Base-by-base conservation (phyloP, 2,329 filamentous ascomycete genomes). In the Trichophyton rubrum region DNA sequence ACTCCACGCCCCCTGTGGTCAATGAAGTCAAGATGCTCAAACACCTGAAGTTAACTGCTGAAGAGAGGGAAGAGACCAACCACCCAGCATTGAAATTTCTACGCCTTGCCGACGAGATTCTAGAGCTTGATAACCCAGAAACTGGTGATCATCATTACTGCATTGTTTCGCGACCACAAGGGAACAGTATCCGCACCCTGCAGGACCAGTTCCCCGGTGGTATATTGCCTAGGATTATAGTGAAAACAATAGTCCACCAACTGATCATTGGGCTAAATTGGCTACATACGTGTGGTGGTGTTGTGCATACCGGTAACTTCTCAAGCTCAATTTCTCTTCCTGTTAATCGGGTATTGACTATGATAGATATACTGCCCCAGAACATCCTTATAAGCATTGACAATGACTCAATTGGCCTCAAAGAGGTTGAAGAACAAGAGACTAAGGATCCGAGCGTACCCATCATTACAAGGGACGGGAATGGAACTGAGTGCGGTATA, bases 21-120 rank as follows among this genome's bases (percentile, higher is more conserved):
- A 68, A 67, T 47, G 67, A 68, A 61, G 53, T 68, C 15, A 61
- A 61, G 1, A 67, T 66, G 64, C 64, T 68, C 0, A 60, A 51
- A 27, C 64, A 62, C 22, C 49, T 68, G 43, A 59, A 61, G 38
- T 41, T 53, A n/a, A 58, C 63, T 41, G 65, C 65, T 6, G 49
- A 65, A 2, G 43, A 51, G 27, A 43, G 1, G 3, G 4, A 33
- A 33, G 30, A 33, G 9, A 9, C 4, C 4, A 33, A 63, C 40
- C 62, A 66, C 33, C 65, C 66, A 7, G 66, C 63, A 2, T 8
- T 67, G 30, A 60, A 58, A 20, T 67, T 66, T 56, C 65, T 60
- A 17, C 67, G 69, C 5, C 64, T 68, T 60, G 65, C 67, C n/a
- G 35, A 60, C 2, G 66, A 69, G 20, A 65, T 66, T 20, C 69